Base-by-base conservation (phyloP, 1,139 yeast genomes). In the Williopsis jadinii region DNA sequence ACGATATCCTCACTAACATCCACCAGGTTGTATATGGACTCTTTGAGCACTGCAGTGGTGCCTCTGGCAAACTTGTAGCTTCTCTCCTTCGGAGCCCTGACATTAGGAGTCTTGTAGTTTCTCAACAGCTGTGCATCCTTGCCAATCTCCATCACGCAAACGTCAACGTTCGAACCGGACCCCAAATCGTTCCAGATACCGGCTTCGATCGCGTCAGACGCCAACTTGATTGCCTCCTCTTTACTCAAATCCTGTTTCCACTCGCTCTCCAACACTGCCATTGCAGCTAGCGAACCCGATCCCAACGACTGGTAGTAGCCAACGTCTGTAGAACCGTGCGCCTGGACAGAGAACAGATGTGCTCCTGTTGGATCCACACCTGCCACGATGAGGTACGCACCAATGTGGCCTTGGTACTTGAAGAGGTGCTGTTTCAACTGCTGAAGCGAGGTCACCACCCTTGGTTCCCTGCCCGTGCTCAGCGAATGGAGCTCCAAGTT, bases 141-240 rank as follows among this genome's bases (percentile, higher is more conserved):
- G 49, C 94, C 96, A 35, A 75, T 68, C 66, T 90, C 97, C 95
- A 92, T 87, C 29, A 92, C 97, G 69, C 97, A 92, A 49, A 92
- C 71, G 63, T 92, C 98, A 26, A 92, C 97, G 58, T 92, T 92
- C 29, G 97, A 90, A 60, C 98, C 98, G 2, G 97, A 90, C 37
- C 98, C 98, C 63, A 92, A 75, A 72, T 92, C 98, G 66, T 92
- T 92, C 96, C 97, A 92, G 58, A 92, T 90, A 75, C 98, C 98
- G 29, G 96, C 87, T 66, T 86, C 87, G 59, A 92, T 92, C 35
- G 98, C 98, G 53, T 85, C 88, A 6, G 96, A 74, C 50, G 96
- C 92, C 46, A 92, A 73, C 51, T 77, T 77, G 67, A 90, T 80
- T 19, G 97, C 98, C 60, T 87, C 95, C 39, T 88, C 95, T 61